Evolutionary conservation across 208 protist species (phyloP), one percentile per base, ranked within the genome.

Genomic region (Angomonas deanei): DNA sequence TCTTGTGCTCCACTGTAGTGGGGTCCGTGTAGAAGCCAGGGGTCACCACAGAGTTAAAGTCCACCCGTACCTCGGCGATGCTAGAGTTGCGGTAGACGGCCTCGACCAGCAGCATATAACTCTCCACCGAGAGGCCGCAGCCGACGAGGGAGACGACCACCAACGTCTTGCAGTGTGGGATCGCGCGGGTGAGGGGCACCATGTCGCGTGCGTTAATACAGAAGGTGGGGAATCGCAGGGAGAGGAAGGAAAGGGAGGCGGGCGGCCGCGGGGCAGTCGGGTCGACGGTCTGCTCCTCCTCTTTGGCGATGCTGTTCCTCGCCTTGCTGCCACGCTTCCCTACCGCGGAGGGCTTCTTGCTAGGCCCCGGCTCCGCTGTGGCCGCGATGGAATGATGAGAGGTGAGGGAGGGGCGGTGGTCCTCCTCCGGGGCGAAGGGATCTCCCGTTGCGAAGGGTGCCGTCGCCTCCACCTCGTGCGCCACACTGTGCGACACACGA

Each of bases 161-260:
- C 50, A 96, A 78, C 26, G 86, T 82, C 1, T 68, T 55, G 74
- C 91, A 96, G 78, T 93, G 75, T 34, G 86, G 82, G 11, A 96
- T 94, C 17, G 87, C 84, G 32, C 78, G 78, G 53, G 72, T 79
- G 28, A 96, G 70, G 26, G 91, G 87, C 27, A 72, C 82, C 66
- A 93, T 89, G 76, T 96, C 91, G 5, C 86, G 85, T 58, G 85
- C 71, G 50, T 94, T 91, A n/a, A 96, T 56, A 62, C 85, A 93
- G 65, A 90, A 92, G 27, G 74, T 76, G 1, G 86, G 74, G 57
- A 89, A 70, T 26, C 84, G 87, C 55, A 96, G 67, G 19, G 61
- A 55, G 39, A 96, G 70, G 47, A 73, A 82, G n/a, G 82, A 91
- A 11, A 57, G 69, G 13, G 50, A 24, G 34, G 42, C 5, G 15